Conservation (phyloP, 129 eudicot species). For the Apium graveolens region DNA sequence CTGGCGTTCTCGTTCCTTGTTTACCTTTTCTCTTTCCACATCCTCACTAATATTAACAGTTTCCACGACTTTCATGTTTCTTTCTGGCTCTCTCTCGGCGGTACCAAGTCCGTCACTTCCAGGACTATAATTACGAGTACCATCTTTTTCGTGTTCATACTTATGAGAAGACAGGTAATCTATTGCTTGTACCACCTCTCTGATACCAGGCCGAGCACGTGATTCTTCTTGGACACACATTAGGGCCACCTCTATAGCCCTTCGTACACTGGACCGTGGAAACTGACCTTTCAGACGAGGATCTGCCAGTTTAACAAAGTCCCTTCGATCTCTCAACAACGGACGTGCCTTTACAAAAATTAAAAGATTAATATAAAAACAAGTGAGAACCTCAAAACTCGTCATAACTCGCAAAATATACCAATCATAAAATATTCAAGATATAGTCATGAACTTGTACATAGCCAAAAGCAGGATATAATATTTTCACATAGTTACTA, state of each 20-base stretch:
- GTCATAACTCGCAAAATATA: background rate
- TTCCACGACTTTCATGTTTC: background rate
- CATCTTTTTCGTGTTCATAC: slow-evolving; percentile 3
- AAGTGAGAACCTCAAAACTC: background rate
- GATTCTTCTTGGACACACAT: slow-evolving; percentile 40
- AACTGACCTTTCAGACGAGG: slow-evolving; percentile 51
- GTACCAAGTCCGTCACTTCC: background rate
- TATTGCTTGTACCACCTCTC: slow-evolving; percentile 45
- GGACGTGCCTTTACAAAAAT: slow-evolving; percentile 35
- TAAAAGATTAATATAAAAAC: background rate
- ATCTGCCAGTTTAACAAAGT: slow-evolving; percentile 50
- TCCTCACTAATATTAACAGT: background rate
- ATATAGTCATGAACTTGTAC: background rate
- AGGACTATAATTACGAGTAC: background rate
- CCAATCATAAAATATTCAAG: background rate
- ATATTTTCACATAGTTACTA: background rate
- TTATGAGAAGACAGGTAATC: slow-evolving; percentile 23
- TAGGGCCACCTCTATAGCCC: slow-evolving; percentile 42
- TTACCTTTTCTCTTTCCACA: background rate
- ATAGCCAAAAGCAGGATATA: background rate
- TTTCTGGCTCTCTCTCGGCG: slow-evolving; percentile 2
- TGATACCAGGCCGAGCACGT: slow-evolving; percentile 43
- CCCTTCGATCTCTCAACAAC: slow-evolving; percentile 32
- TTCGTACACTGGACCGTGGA: slow-evolving; percentile 17
- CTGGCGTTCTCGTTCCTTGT: slow-evolving; percentile 29